Conservation (phyloP, 805 yeast genomes). For the Schwanniomyces occidentalis region DNA sequence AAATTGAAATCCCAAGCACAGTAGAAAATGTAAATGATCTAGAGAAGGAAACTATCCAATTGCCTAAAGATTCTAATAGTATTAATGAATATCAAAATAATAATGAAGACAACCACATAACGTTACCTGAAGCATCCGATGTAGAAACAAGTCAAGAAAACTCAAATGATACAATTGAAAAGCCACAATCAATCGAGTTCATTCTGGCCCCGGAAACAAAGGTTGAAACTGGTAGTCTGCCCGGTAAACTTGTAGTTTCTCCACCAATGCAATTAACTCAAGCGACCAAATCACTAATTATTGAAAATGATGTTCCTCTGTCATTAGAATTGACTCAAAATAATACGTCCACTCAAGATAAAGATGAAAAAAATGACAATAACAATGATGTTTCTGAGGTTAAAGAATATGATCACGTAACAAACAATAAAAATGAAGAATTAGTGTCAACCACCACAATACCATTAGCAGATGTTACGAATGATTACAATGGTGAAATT, state of each 20-base stretch:
- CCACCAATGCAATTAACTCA: conserved; percentile 14
- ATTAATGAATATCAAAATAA: too few relatives aligned
- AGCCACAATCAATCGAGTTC: too few relatives aligned
- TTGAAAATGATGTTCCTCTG: conserved; percentile 11
- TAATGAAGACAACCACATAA: too few relatives aligned
- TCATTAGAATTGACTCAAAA: conserved; percentile 25
- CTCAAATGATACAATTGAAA: too few relatives aligned
- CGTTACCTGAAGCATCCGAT: too few relatives aligned
- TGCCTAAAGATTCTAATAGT: too few relatives aligned
- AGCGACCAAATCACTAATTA: not conserved
- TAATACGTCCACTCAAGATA: not conserved
- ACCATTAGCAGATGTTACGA: conserved; percentile 25
- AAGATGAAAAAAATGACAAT: not conserved
- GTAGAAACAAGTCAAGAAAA: too few relatives aligned
- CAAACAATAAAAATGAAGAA: not conserved
- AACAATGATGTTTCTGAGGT: not conserved
- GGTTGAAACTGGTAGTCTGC: too few relatives aligned
- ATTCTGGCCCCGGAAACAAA: too few relatives aligned
- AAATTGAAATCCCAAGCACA: not conserved
- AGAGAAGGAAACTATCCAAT: not conserved
- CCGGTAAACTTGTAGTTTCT: too few relatives aligned
- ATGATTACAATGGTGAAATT: conserved; percentile 1
- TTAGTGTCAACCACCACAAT: conserved; percentile 20
- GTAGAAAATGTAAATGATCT: not conserved
- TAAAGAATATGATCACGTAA: too few relatives aligned